A percentile compares a stretch with the other conserved stretches of the same genome.
These are phyloP conservation scores for Colletotrichum sidae DNA, from an alignment of 2,329 filamentous ascomycete species.

Conservation along the genomic window DNA sequence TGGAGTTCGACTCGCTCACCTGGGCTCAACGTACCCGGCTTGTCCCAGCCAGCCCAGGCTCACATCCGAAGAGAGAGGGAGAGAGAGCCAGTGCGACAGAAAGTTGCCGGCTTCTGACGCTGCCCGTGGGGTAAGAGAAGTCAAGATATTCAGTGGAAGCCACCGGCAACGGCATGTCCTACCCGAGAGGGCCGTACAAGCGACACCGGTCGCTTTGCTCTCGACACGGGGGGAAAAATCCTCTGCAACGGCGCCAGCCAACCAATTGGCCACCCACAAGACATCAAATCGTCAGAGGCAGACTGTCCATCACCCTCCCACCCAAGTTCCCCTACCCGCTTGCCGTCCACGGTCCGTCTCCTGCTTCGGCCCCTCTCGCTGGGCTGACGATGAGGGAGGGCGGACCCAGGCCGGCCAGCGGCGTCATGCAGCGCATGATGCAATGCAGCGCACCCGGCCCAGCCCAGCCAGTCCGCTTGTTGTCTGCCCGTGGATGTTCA, in stretches of 20 bases:
- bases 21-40: neutral
- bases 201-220: too few species aligned
- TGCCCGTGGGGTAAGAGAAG: constrained; percentile 21
- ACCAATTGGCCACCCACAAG: neutral
- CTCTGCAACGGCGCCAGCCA: neutral
- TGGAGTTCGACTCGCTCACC: neutral
- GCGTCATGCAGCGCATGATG: constrained; percentile 32
- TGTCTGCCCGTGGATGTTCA: neutral
- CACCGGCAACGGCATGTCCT: too few species aligned
- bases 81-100: constrained; percentile 21
- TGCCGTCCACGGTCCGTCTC: constrained; percentile 1
- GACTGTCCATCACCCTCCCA: too few species aligned
- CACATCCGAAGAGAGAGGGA: constrained; percentile 11
- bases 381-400: constrained; percentile 19
- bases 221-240: too few species aligned
- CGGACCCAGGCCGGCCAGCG: constrained; percentile 13
- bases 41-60: constrained; percentile 23
- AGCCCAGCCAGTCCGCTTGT: constrained; percentile 2
- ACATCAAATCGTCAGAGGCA: too few species aligned
- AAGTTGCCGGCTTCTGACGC: constrained; percentile 11
- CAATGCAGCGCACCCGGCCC: constrained; percentile 31
- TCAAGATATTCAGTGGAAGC: neutral
- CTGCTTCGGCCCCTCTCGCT: constrained; percentile 11
- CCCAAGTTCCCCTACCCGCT: neutral
- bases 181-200: too few species aligned